phyloP scores from a whole-genome alignment of 2,329 filamentous ascomycete species.

The Verticillium nonalfalfae region DNA sequence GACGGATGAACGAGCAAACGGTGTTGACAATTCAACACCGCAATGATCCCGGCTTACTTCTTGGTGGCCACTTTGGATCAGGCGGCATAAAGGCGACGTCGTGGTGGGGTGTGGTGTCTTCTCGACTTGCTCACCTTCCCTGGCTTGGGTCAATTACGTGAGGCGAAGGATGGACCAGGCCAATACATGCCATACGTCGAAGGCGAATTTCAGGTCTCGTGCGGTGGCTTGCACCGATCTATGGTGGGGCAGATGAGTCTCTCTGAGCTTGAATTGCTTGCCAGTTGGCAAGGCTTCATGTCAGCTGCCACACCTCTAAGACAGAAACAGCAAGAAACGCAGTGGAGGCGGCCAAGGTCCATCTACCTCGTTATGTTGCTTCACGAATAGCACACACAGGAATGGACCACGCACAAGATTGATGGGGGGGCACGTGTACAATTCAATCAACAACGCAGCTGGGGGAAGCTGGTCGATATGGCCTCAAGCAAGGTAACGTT shows the following conservation, averaged over 20 bases:
- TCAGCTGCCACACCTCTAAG: not conserved
- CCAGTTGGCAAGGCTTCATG: not conserved
- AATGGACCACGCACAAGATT: no score
- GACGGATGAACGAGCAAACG: not conserved
- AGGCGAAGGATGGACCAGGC: not conserved
- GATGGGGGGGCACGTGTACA: no score
- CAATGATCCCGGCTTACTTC: not conserved
- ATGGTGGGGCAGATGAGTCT: not conserved
- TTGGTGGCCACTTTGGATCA: not conserved
- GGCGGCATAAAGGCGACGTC: not conserved
- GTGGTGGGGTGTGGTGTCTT: not conserved
- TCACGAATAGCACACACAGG: no score
- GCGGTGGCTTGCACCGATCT: not conserved
- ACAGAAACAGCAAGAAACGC: no score
- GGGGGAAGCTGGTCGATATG: no score
- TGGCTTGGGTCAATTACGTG: not conserved
- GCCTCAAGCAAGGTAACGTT: no score
- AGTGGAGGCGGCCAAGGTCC: no score
- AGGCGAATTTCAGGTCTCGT: not conserved
- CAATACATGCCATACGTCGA: not conserved
- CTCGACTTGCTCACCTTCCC: not conserved
- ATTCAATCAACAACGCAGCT: no score
- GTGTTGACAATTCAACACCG: not conserved
- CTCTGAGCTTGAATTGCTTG: not conserved
- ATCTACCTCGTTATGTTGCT: no score